Evolutionary conservation across 108 stramenopile genomes (phyloP).

Genomic region (Conticribra weissflogii): DNA sequence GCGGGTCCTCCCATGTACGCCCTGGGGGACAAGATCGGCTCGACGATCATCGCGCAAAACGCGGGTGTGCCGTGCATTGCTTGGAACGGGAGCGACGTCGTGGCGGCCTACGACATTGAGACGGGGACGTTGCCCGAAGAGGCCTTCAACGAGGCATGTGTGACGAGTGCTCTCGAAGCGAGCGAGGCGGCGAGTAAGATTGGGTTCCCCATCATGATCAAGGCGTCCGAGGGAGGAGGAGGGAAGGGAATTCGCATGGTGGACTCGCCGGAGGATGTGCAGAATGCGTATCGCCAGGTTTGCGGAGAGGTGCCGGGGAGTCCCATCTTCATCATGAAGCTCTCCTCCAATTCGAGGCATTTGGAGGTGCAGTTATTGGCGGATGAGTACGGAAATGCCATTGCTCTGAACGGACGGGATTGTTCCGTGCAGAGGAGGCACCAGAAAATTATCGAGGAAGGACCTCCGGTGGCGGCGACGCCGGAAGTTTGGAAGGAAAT

Average conservation of each 20-base stretch:
- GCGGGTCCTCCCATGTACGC: slow-evolving; percentile 97
- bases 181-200: slow-evolving; percentile 76
- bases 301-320: slow-evolving; percentile 97
- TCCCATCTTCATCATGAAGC: slow-evolving; percentile 99
- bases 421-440: slow-evolving; percentile 99
- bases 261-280: slow-evolving; percentile 70
- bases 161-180: slow-evolving; percentile 82
- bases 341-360: slow-evolving; percentile 88
- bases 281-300: slow-evolving; percentile 95
- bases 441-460: slow-evolving; percentile 99
- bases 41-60: slow-evolving; percentile 98
- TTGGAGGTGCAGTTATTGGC: slow-evolving; percentile 98
- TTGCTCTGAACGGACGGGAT: slow-evolving; percentile 99
- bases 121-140: slow-evolving; percentile 82
- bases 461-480: slow-evolving; percentile 94
- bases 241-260: slow-evolving; percentile 98
- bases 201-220: slow-evolving; percentile 99
- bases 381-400: slow-evolving; percentile 96
- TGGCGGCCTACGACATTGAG: slow-evolving; percentile 74
- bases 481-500: slow-evolving; percentile 93
- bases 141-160: slow-evolving; percentile 88
- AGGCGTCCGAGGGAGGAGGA: slow-evolving; percentile 99
- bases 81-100: slow-evolving; percentile 95
- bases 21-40: slow-evolving; percentile 99
- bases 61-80: slow-evolving; percentile 97